These are phyloP conservation scores for Boletus subparvulus DNA, from an alignment of 768 basidiomycete genomes.

Conservation along the genomic window DNA sequence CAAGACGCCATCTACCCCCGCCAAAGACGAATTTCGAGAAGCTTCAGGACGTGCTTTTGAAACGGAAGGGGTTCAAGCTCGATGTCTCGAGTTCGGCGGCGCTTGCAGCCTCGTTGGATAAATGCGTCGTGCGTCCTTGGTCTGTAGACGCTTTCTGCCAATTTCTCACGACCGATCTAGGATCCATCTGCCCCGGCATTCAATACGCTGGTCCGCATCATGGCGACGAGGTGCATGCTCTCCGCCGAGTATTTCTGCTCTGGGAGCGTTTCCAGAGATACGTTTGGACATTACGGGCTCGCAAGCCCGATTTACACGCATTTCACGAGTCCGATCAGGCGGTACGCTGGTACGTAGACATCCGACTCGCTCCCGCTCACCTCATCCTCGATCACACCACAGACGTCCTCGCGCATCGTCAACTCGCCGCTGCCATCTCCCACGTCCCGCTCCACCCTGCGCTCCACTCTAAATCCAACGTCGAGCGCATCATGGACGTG, in stretches of 20 bases:
- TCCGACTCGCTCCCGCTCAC: neutral
- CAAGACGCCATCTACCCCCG: slow-evolving; percentile 86
- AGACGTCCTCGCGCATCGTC: slow-evolving; percentile 95
- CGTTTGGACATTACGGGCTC: slow-evolving; percentile 97
- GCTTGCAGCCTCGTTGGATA: slow-evolving; percentile 83
- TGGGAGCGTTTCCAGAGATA: slow-evolving; percentile 87
- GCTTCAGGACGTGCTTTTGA: slow-evolving; percentile 85
- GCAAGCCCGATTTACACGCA: slow-evolving; percentile 97
- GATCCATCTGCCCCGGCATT: slow-evolving; percentile 84
- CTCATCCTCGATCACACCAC: neutral
- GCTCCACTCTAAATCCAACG: slow-evolving; percentile 83
- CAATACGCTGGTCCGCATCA: slow-evolving; percentile 97
- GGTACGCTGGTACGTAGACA: slow-evolving; percentile 75
- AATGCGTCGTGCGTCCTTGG: slow-evolving; percentile 65
- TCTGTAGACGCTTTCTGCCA: neutral
- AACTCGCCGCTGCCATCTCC: slow-evolving; percentile 86
- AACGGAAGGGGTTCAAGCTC: slow-evolving; percentile 76
- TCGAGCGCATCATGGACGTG: slow-evolving; percentile 81
- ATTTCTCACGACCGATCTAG: slow-evolving; percentile 38
- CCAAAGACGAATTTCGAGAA: slow-evolving; percentile 95
- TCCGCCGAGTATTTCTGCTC: slow-evolving; percentile 98
- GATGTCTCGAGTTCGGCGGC: slow-evolving; percentile 92
- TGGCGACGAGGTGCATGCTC: slow-evolving; percentile 98
- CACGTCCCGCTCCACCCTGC: slow-evolving; percentile 81
- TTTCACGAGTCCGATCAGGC: slow-evolving; percentile 95